Base-by-base conservation (phyloP, 805 yeast species). In the Candida maltosa region DNA sequence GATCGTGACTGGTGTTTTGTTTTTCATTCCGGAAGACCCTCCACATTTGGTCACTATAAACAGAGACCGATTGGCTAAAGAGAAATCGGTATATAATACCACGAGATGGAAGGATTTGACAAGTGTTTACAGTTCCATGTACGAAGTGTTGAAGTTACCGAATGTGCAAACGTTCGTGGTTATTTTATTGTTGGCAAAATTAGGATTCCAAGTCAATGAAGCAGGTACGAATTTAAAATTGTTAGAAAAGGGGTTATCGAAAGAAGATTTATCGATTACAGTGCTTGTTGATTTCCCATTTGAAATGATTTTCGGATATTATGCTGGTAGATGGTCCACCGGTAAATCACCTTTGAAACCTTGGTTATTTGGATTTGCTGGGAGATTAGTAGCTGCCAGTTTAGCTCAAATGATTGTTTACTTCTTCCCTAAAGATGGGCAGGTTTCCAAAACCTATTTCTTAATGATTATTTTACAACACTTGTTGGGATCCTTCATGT, bases 161-260 rank as follows among this genome's bases (percentile, higher is more conserved):
- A 79, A 86, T 40, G 83, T 93, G 29, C 88, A 79, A 54, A 69
- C 80, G 5, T 77, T 93, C 46, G 80, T 87, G 15, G 44, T 79
- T 2, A 76, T 93, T 6, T 89, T 88, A 50, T 58, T 93, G 28
- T 57, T 87, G 8, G 80, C 95, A 25, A 93, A 93, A 52, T 70
- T 91, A 39, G 97, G 96, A 2, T 93, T 93, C 58, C 96, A 89
- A 54, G 95, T 89, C 19, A 93, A 89, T 51, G 98, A 93, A 58
- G 88, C 93, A 6, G 97, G 95, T 19, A 93, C 97, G 1, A 91
- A 91, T 53, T 72, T 93, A 47, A 93, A 91, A 56, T 67, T 93
- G 16, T 65, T 93, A 5, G 98, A 93, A 54, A 83, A 82, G 50
- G 98, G 98, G 0, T 78, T 93, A 29, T 79, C 93, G 26, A 86